A percentile compares a stretch with the other conserved stretches of the same genome.
Conservation (phyloP, 73 alveolate species). For the Breviolum minutum region DNA sequence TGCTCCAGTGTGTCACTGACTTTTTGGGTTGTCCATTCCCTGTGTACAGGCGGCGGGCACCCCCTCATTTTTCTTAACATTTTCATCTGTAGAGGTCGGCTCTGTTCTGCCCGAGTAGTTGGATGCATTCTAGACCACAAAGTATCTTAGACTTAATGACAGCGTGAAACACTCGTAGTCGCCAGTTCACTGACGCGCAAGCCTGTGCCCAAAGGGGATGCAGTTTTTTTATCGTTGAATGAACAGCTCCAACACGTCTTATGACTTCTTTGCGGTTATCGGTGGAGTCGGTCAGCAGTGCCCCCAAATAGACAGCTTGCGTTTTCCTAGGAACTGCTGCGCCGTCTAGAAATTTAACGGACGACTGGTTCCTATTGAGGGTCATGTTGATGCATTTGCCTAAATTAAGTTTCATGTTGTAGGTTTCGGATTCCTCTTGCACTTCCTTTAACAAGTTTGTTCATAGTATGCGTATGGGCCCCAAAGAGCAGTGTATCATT, state of each 20-base stretch:
- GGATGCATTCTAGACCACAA: not conserved
- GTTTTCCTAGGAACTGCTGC: not conserved
- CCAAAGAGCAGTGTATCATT: slow-evolving; percentile 28
- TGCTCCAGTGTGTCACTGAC: not conserved
- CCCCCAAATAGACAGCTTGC: not conserved
- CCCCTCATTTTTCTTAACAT: not conserved
- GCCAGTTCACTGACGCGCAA: not conserved
- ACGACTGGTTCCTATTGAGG: not conserved
- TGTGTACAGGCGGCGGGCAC: not conserved
- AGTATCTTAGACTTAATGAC: not conserved
- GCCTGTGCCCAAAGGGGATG: not conserved
- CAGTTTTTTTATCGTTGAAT: not conserved
- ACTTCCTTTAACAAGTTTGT: not conserved
- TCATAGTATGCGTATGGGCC: not conserved
- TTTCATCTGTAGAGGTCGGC: not conserved
- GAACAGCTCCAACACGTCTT: not conserved
- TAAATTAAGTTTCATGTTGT: not conserved
- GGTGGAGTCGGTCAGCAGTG: not conserved
- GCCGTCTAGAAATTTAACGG: slow-evolving; percentile 14
- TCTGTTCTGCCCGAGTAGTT: not conserved
- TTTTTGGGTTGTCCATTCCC: not conserved
- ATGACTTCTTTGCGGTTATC: not conserved
- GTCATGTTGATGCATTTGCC: slow-evolving; percentile 23
- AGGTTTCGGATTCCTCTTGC: not conserved
- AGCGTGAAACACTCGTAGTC: not conserved